phyloP scores from a whole-genome alignment of 225 moss, liverwort and hornwort genomes.

The Physcomitrium patens region DNA sequence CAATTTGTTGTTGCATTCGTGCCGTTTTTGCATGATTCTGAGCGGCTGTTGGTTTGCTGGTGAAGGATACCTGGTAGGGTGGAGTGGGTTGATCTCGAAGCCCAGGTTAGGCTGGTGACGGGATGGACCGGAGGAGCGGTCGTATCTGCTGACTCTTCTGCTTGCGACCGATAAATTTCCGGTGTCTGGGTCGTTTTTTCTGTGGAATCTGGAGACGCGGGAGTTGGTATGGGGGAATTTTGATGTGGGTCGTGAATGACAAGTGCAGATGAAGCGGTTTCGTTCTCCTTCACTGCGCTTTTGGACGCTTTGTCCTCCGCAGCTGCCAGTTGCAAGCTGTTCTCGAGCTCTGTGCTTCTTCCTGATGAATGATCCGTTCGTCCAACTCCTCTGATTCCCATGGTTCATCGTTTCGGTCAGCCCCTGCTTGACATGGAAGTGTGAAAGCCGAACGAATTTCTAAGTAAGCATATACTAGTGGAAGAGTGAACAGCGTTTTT shows the following conservation, averaged over 20 bases:
- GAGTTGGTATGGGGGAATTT: constrained; percentile 14
- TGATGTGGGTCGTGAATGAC: constrained; percentile 38
- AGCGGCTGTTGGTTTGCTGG: constrained; percentile 30
- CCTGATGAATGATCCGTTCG: constrained; percentile 42
- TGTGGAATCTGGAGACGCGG: constrained; percentile 34
- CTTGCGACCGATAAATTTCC: constrained; percentile 46
- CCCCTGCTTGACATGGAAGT: constrained; percentile 16
- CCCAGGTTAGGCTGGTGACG: constrained; percentile 49
- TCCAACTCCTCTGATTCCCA: constrained; percentile 40
- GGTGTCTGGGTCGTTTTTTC: constrained; percentile 43
- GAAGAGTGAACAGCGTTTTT: background rate
- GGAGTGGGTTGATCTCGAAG: constrained; percentile 27
- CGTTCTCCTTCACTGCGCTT: constrained; percentile 51
- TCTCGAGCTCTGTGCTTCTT: constrained; percentile 34
- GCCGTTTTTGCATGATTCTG: constrained; percentile 23
- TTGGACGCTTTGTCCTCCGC: constrained; percentile 42
- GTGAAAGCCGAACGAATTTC: background rate
- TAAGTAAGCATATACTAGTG: background rate
- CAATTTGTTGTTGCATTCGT: constrained; percentile 24
- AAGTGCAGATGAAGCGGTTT: constrained; percentile 47
- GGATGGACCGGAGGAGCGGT: constrained; percentile 23
- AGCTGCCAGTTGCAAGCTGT: constrained; percentile 32
- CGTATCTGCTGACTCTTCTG: constrained; percentile 31
- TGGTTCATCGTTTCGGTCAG: constrained; percentile 22
- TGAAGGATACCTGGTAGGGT: constrained; percentile 42